Evolutionary conservation across 352 stramenopile genomes (phyloP), one percentile per base, ranked within the genome.

Genomic region (Phytophthora rubi): DNA sequence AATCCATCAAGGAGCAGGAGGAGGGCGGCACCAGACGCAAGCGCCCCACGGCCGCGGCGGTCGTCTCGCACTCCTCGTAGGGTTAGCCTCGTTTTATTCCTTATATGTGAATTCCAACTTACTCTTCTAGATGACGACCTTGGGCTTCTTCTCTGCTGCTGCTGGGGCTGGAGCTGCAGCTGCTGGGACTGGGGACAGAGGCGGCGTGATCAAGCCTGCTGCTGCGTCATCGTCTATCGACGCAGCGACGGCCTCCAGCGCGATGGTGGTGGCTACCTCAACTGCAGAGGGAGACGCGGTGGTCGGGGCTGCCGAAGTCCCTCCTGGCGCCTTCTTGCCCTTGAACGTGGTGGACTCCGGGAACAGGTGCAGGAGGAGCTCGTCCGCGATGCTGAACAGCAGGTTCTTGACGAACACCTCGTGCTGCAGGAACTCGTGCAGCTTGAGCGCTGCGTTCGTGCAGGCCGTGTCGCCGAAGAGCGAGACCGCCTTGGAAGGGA

Each of bases 341-440:
- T 82, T 85, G 62, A 82, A 91, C 1, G 76, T 71, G 49, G 62
- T 75, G 21, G 77, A 84, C 30, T 96, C 81, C 1, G 86, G 86
- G 53, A 95, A 96, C 49, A 96, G 68, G 42, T 91, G 85, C 57
- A 88, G 71, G 45, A 93, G 76, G 56, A 95, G 68, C 60, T 93
- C 86, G 70, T 95, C 89, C 45, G 79, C 74, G 60, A 94, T 75
- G 66, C 80, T 93, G 62, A 94, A 95, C 30, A 92, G 57, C 57
- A 96, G 59, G 60, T 94, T 96, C 77, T 94, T 94, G 37, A 95
- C 80, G 68, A 95, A 91, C n/a, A 92, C 75, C 60, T 94, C 85
- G 77, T 95, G 87, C 76, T 96, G 89, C 61, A 95, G 54, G 52
- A 96, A 94, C 70, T 94, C 88, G 67, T 95, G 87, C 47, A 96